Percentiles rank a stretch among this genome's conserved stretches.
These are phyloP conservation scores for Teunomyces pallodes DNA, from an alignment of 805 yeast species.

Conservation along the genomic window DNA sequence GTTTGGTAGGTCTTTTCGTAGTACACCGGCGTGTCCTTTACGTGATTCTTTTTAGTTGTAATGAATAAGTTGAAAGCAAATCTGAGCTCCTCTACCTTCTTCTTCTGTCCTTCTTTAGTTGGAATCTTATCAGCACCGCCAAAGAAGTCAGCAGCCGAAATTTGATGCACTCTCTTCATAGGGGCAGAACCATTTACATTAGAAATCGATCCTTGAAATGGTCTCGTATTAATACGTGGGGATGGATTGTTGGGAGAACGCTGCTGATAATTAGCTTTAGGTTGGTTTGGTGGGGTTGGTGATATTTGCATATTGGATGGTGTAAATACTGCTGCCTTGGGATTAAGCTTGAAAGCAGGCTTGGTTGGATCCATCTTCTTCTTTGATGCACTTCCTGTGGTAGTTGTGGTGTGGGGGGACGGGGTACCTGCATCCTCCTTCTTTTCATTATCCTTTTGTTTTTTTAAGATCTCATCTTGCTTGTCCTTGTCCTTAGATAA, in stretches of 20 bases:
- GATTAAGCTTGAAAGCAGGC: conserved; percentile 67
- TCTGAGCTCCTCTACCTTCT: conserved; percentile 36
- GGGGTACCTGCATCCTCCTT: conserved; percentile 8
- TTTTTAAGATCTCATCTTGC: conserved; percentile 57
- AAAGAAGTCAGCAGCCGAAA: conserved; percentile 41
- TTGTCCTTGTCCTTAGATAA: conserved; percentile 64
- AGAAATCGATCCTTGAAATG: conserved; percentile 23
- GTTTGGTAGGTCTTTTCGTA: conserved; percentile 68
- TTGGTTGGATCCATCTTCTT: conserved; percentile 57
- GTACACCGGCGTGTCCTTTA: conserved; percentile 23
- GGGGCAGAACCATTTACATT: conserved; percentile 11
- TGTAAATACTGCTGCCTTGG: conserved; percentile 64
- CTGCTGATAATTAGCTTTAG: conserved; percentile 18
- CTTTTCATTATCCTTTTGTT: conserved; percentile 18
- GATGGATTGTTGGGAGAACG: conserved; percentile 29
- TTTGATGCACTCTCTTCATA: conserved; percentile 26
- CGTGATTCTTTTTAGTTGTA: conserved; percentile 38
- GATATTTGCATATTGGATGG: conserved; percentile 38
- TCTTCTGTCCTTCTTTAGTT: conserved; percentile 33
- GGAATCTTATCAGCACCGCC: conserved; percentile 40
- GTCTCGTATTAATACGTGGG: conserved; percentile 35
- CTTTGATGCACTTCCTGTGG: conserved; percentile 19
- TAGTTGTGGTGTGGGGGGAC: background rate
- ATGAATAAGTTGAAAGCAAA: conserved; percentile 52
- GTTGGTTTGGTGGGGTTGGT: conserved; percentile 21